Base-by-base conservation (phyloP, 208 protist genomes). In the Blechomonas ayalai region DNA sequence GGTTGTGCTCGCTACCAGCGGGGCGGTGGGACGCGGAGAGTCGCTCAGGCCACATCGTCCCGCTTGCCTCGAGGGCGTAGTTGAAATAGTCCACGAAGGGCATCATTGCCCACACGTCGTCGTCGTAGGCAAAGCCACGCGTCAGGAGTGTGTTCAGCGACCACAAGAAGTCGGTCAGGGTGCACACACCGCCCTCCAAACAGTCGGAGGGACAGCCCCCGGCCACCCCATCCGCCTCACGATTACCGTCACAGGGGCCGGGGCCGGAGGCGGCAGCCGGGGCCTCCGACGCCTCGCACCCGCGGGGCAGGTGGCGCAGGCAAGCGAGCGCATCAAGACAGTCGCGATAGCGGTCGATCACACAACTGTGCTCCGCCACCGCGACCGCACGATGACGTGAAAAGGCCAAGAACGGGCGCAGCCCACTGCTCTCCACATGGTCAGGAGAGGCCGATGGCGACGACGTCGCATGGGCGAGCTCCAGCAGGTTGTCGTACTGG, bases 21-120 rank as follows among this genome's bases (percentile, higher is more conserved):
- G 50, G 19, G 16, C 38, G 24, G 5, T 34, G 33, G 1, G 36
- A 23, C 3, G 50, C 4, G 4, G 29, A 1, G 5, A 46, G 25
- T 16, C 44, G 49, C 29, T 65, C 38, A 19, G 44, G 47, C 22
- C 35, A 59, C 74, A 90, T 89, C 25, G 64, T 80, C 41, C 61
- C 70, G 54, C 90, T 93, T 5, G 73, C 63, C 9, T 62, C 34
- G 22, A 84, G 43, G 2, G 72, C 67, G 59, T 95, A 92, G 67
- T 95, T 95, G 66, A 95, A 92, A 67, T 95, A 95, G 59, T 95
- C 87, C 16, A 91, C 78, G 51, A 60, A 95, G 22, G 87, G 87
- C 57, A 95, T 95, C 71, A 95, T 64, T 15, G 68, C 79, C 87
- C 87, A 95, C n/a, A 85, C 69, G 29, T 88, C 83, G 29, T 76